Evolutionary conservation across 148 eudicot species (phyloP).

Genomic region (Persicaria tinctoria): DNA sequence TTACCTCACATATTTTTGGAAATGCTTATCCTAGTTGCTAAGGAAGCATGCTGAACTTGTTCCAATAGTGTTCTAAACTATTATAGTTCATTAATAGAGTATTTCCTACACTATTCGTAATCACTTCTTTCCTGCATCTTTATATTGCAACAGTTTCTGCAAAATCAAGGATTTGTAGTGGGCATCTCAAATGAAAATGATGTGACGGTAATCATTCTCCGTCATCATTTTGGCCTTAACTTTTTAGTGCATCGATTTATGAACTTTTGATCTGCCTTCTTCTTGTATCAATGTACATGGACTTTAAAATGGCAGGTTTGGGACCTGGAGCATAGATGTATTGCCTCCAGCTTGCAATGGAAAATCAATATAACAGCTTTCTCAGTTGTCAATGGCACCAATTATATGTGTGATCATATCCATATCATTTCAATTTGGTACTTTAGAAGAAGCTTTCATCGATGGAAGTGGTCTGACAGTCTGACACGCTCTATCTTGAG

Average conservation of each 20-base stretch:
- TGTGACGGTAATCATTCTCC: constrained; percentile 54
- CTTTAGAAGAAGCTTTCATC: background rate
- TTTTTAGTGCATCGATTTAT: background rate
- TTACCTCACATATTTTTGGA: background rate
- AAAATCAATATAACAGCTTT: constrained; percentile 84
- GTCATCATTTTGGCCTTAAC: background rate
- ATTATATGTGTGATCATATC: constrained; percentile 49
- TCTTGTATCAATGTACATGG: constrained; percentile 9
- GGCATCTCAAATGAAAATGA: constrained; percentile 81
- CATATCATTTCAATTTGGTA: background rate
- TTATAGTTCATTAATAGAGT: constrained; percentile 5
- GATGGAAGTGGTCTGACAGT: background rate
- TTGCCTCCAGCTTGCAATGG: constrained; percentile 69
- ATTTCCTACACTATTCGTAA: background rate
- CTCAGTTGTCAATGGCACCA: constrained; percentile 60
- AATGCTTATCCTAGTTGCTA: background rate
- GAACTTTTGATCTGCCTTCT: background rate
- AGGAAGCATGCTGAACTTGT: background rate
- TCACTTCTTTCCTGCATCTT: background rate
- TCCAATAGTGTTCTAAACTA: constrained; percentile 1
- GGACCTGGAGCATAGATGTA: constrained; percentile 74
- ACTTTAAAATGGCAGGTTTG: constrained; percentile 57
- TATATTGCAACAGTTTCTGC: constrained; percentile 51
- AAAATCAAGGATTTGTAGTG: constrained; percentile 84
- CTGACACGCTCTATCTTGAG: background rate